Percentiles rank a stretch among this genome's conserved stretches.
These are phyloP conservation scores for Dissophora globulifera DNA, from an alignment of 192 early-diverging fungal genomes.

Conservation along the genomic window DNA sequence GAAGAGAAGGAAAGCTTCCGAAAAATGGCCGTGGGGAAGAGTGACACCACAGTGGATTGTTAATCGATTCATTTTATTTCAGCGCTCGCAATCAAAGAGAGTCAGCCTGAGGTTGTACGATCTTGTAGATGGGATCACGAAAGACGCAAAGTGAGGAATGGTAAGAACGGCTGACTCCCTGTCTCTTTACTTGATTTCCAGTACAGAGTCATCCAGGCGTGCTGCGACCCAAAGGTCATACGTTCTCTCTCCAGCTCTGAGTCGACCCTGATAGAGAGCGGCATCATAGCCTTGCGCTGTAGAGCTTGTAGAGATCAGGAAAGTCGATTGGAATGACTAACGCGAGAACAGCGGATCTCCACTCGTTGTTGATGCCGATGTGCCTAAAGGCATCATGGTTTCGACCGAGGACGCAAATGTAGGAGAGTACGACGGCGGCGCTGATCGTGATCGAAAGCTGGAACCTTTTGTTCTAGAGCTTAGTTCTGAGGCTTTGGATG, in stretches of 20 bases:
- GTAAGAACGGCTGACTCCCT: too few species aligned
- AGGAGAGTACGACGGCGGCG: constrained; percentile 50
- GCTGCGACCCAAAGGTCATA: constrained; percentile 21
- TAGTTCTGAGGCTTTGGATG: constrained; percentile 15
- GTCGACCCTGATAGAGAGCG: constrained; percentile 13
- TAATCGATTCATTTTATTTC: too few species aligned
- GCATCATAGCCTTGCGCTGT: constrained; percentile 47
- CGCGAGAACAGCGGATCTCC: constrained; percentile 25
- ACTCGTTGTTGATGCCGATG: constrained; percentile 34
- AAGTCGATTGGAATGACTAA: constrained; percentile 29
- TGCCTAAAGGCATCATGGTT: constrained; percentile 53
- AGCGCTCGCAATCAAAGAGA: too few species aligned
- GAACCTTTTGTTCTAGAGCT: constrained; percentile 50
- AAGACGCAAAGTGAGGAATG: too few species aligned
- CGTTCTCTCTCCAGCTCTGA: constrained; percentile 26
- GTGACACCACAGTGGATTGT: too few species aligned
- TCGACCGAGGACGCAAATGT: constrained; percentile 41
- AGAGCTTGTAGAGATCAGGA: constrained; percentile 48
- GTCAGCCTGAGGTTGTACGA: too few species aligned
- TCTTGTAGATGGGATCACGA: too few species aligned
- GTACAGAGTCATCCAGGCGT: constrained; percentile 20
- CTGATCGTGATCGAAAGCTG: constrained; percentile 64
- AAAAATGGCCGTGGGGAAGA: too few species aligned
- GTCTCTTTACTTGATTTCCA: constrained; percentile 4
- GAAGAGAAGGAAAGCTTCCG: too few species aligned